These are phyloP conservation scores for Cryphonectria naterciae DNA, from an alignment of 2,329 filamentous ascomycete species.

Conservation along the genomic window DNA sequence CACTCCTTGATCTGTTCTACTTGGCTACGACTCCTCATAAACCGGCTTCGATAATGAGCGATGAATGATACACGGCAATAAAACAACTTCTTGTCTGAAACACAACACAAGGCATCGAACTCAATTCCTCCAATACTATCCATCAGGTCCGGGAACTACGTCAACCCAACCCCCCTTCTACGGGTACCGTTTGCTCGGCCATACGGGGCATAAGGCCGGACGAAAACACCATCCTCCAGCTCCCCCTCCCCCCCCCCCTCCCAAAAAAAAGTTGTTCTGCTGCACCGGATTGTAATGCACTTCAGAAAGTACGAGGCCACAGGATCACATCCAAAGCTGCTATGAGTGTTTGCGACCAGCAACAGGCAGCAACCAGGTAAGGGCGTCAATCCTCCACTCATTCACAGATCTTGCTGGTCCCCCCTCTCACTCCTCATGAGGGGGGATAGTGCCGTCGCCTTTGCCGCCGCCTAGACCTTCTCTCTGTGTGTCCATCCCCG, in stretches of 20 bases:
- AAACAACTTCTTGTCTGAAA: constrained; percentile 21
- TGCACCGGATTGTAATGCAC: constrained; percentile 24
- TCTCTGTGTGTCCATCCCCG: constrained; percentile 31
- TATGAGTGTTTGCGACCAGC: constrained; percentile 65
- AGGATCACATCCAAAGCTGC: constrained; percentile 44
- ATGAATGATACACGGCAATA: constrained; percentile 25
- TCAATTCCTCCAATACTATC: constrained; percentile 18
- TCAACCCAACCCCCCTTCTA: constrained; percentile 18
- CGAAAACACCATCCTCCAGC: constrained; percentile 12
- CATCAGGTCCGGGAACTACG: constrained; percentile 14
- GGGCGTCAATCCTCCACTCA: constrained; percentile 17
- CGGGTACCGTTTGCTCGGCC: constrained; percentile 23
- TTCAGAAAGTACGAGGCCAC: constrained; percentile 9
- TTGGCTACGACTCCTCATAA: constrained; percentile 6
- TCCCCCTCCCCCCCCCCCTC: background rate
- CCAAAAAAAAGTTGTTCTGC: background rate
- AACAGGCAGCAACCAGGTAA: constrained; percentile 54
- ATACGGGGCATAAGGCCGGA: constrained; percentile 18
- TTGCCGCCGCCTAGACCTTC: constrained; percentile 23
- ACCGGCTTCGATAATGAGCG: constrained; percentile 23
- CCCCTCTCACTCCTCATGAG: background rate
- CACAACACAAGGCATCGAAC: constrained; percentile 23
- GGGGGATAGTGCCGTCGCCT: constrained; percentile 17
- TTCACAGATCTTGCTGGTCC: constrained; percentile 14
- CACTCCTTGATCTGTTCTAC: background rate